Conservation (phyloP, 2,329 filamentous ascomycete species). For the Verticillium dahliae region DNA sequence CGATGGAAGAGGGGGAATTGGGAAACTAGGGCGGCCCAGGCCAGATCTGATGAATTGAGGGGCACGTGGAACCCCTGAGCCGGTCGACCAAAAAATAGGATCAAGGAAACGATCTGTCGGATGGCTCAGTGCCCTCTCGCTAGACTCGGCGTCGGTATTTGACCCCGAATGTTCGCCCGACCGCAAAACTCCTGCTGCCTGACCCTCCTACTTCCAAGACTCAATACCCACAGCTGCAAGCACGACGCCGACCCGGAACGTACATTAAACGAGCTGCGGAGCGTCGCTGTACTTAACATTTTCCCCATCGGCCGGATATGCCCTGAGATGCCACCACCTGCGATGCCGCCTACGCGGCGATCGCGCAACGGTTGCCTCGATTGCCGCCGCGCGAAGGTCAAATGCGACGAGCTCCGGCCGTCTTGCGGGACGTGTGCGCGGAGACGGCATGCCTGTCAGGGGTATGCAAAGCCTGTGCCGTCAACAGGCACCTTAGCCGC, state of each 20-base stretch:
- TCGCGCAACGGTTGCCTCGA: slow-evolving; percentile 25
- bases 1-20: not conserved
- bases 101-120: not conserved
- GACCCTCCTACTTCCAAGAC: not conserved
- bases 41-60: not conserved
- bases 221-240: not conserved
- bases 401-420: slow-evolving; percentile 22
- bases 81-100: not conserved
- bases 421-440: slow-evolving; percentile 24
- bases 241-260: not conserved
- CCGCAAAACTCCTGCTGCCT: not conserved
- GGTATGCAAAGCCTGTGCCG: slow-evolving; percentile 13
- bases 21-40: not conserved
- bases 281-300: not conserved
- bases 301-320: not conserved
- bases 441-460: slow-evolving; percentile 20
- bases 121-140: not conserved
- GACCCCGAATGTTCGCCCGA: not conserved
- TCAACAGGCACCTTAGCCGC: not conserved
- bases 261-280: not conserved
- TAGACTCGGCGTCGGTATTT: not conserved
- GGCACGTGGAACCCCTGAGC: not conserved
- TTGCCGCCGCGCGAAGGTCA: slow-evolving; percentile 23
- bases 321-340: slow-evolving; percentile 1
- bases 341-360: slow-evolving; percentile 6